phyloP scores from a whole-genome alignment of 1,284 basidiomycete species.

The Fistulina hepatica region DNA sequence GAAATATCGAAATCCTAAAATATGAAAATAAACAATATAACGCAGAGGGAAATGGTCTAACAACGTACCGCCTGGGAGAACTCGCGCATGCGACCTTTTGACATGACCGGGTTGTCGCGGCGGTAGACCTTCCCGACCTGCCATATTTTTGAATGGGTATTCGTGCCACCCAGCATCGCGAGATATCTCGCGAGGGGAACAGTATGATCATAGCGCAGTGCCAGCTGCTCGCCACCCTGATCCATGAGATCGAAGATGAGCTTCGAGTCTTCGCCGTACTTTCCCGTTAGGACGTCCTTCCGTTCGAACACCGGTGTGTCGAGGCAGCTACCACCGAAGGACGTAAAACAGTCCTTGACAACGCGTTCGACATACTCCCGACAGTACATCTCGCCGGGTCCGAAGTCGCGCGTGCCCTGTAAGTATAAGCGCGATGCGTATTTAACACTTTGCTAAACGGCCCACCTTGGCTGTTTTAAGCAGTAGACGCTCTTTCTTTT shows the following conservation, averaged over 20 bases:
- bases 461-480: slow-evolving; percentile 77
- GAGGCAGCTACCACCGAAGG: slow-evolving; percentile 85
- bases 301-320: slow-evolving; percentile 98
- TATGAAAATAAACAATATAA: slow-evolving; percentile 20
- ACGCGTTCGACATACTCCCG: slow-evolving; percentile 85
- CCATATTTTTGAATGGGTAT: slow-evolving; percentile 75
- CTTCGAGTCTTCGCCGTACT: slow-evolving; percentile 96
- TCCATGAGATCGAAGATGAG: slow-evolving; percentile 98
- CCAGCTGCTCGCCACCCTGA: slow-evolving; percentile 97
- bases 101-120: slow-evolving; percentile 95
- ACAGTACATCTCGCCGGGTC: slow-evolving; percentile 89
- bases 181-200: slow-evolving; percentile 94
- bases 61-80: slow-evolving; percentile 89
- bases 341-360: slow-evolving; percentile 82
- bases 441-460: slow-evolving; percentile 11
- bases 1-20: slow-evolving; percentile 89
- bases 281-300: slow-evolving; percentile 90
- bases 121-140: slow-evolving; percentile 98
- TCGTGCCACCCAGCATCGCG: slow-evolving; percentile 82
- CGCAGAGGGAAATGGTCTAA: not conserved
- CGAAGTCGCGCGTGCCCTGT: slow-evolving; percentile 94
- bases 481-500: slow-evolving; percentile 57
- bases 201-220: slow-evolving; percentile 92
- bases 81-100: slow-evolving; percentile 96
- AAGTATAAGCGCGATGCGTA: slow-evolving; percentile 14